Conservation (phyloP, 1,284 basidiomycete genomes). For the Leccinum subrobustum region DNA sequence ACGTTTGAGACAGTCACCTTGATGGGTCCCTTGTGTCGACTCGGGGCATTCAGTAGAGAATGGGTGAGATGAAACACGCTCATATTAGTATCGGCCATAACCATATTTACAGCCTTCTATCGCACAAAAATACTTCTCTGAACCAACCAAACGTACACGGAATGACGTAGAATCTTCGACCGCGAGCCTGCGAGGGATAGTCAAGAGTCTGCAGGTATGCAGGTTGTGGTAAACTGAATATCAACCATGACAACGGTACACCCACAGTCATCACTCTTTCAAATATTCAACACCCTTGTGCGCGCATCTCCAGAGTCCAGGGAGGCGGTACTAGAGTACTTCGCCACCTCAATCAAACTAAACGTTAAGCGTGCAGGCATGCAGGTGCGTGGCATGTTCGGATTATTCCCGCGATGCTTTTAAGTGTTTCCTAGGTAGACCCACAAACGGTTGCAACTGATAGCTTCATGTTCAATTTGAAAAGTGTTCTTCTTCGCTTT, state of each 20-base stretch:
- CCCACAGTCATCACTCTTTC: slow-evolving; percentile 74
- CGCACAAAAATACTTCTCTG: slow-evolving; percentile 79
- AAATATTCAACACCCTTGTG: slow-evolving; percentile 87
- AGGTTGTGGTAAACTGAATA: background rate
- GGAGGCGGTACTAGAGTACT: slow-evolving; percentile 85
- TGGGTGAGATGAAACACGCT: slow-evolving; percentile 61
- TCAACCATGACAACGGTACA: slow-evolving; percentile 7
- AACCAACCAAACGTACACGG: slow-evolving; percentile 72
- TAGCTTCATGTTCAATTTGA: slow-evolving; percentile 91
- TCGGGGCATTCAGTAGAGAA: slow-evolving; percentile 84
- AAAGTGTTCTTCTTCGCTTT: slow-evolving; percentile 80
- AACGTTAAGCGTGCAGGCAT: slow-evolving; percentile 90
- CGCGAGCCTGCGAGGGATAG: slow-evolving; percentile 76
- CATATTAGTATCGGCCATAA: slow-evolving; percentile 6
- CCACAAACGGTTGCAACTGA: slow-evolving; percentile 86
- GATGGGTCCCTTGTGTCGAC: slow-evolving; percentile 78
- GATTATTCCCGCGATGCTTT: background rate
- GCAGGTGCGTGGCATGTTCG: slow-evolving; percentile 50
- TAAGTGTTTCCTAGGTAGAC: slow-evolving; percentile 58
- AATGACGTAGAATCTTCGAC: slow-evolving; percentile 84
- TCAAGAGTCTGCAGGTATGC: slow-evolving; percentile 77
- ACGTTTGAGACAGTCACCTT: slow-evolving; percentile 66
- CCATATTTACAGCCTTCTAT: slow-evolving; percentile 63
- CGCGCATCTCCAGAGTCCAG: slow-evolving; percentile 78
- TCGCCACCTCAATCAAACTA: slow-evolving; percentile 70